Evolutionary conservation across 805 yeast genomes (phyloP).

Genomic region (Lipomyces anomalus): DNA sequence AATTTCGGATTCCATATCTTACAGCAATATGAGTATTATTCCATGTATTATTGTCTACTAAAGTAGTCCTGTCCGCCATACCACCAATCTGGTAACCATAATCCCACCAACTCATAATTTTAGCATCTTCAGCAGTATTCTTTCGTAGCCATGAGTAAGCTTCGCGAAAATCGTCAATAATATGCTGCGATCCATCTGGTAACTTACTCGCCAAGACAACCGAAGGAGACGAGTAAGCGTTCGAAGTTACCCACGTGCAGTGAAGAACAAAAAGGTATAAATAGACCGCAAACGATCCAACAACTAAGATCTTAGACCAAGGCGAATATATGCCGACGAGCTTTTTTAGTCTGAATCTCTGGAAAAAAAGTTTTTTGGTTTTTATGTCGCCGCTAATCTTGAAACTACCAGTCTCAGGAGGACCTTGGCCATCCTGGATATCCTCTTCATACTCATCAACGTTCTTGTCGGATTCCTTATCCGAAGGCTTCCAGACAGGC

Average conservation of each 20-base stretch:
- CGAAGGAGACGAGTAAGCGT: conserved; percentile 95
- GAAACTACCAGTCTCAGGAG: not conserved
- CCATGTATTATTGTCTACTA: conserved; percentile 99
- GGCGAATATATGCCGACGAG: conserved; percentile 19
- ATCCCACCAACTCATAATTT: conserved; percentile 99
- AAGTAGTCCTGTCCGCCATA: conserved; percentile 98
- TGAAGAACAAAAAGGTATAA: conserved; percentile 79
- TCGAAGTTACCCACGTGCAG: conserved; percentile 95
- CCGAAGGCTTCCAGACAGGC: conserved; percentile 30
- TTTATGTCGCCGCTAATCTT: not conserved
- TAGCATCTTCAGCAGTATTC: conserved; percentile 95
- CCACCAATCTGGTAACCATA: conserved; percentile 99
- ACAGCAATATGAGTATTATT: conserved; percentile 98
- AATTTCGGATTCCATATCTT: too few species aligned
- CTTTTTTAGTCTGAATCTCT: not conserved
- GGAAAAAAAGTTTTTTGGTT: not conserved
- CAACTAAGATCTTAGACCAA: conserved; percentile 56
- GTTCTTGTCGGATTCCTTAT: not conserved
- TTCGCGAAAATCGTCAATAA: conserved; percentile 96
- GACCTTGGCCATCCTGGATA: too few species aligned
- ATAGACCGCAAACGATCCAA: conserved; percentile 65
- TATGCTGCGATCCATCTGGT: conserved; percentile 76
- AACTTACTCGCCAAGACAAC: conserved; percentile 81
- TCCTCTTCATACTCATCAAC: conserved; percentile 13
- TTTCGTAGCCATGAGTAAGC: conserved; percentile 98